phyloP scores from a whole-genome alignment of 108 stramenopile genomes.

The Poteriospumella lacustris region DNA sequence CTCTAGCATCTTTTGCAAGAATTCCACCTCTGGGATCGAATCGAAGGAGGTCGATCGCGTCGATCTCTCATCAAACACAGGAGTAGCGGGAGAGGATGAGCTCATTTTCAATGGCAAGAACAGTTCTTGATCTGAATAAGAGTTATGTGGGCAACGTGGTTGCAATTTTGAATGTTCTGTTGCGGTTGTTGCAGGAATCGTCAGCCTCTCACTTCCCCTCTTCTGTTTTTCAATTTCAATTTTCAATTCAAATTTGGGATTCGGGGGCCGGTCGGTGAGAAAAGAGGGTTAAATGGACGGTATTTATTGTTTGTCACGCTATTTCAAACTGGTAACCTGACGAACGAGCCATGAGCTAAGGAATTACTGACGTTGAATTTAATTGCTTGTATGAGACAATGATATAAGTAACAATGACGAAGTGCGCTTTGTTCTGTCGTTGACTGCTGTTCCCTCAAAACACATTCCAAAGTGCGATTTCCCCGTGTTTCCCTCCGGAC shows the following conservation, averaged over 20 bases:
- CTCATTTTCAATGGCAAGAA: background rate
- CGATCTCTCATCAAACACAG: too few relatives aligned
- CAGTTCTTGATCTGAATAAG: background rate
- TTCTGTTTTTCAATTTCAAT: background rate
- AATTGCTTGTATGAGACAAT: too few relatives aligned
- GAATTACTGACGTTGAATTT: too few relatives aligned
- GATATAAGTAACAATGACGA: too few relatives aligned
- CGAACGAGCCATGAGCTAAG: too few relatives aligned
- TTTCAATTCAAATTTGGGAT: background rate
- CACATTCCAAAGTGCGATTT: background rate
- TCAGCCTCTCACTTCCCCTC: too few relatives aligned
- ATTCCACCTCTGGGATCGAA: background rate
- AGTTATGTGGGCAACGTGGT: background rate
- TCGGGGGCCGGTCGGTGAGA: background rate
- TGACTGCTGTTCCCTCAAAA: too few relatives aligned
- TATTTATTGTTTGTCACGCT: too few relatives aligned
- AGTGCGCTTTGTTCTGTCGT: too few relatives aligned
- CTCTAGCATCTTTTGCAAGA: background rate
- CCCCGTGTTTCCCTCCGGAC: background rate
- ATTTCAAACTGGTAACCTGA: too few relatives aligned
- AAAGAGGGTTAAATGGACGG: background rate
- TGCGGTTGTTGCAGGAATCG: too few relatives aligned
- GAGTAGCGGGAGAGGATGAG: background rate
- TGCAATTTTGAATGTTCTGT: background rate
- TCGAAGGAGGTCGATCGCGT: background rate